Evolutionary conservation across 768 basidiomycete species (phyloP).

Genomic region (Boletus rex-veris): DNA sequence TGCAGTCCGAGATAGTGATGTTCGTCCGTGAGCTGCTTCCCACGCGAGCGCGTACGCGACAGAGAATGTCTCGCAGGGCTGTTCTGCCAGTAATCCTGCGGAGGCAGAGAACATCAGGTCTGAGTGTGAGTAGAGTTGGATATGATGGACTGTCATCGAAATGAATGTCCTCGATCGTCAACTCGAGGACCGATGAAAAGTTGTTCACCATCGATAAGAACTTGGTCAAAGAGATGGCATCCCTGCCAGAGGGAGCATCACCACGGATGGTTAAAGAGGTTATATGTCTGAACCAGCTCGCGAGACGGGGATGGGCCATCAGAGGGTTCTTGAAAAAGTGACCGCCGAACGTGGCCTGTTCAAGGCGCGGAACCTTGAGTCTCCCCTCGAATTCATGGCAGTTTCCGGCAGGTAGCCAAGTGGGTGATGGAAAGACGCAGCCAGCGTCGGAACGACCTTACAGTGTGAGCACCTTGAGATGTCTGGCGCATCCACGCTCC

Average conservation of each 20-base stretch:
- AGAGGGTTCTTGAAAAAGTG: constrained; percentile 7
- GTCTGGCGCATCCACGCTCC: background rate
- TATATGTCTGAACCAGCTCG: constrained; percentile 2
- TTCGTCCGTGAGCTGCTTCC: background rate
- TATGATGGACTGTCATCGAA: background rate
- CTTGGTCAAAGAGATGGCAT: background rate
- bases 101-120: background rate
- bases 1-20: constrained; percentile 4
- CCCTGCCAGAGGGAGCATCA: background rate
- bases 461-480: constrained; percentile 2
- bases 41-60: background rate
- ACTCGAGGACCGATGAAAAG: background rate
- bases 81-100: background rate
- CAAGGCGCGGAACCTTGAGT: constrained; percentile 2
- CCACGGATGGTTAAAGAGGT: constrained; percentile 5
- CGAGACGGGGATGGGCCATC: constrained; percentile 4
- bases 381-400: constrained; percentile 2
- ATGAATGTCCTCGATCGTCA: constrained; percentile 6
- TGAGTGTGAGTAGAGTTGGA: background rate
- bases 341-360: background rate
- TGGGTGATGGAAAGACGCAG: background rate
- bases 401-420: background rate
- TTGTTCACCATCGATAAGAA: constrained; percentile 4
- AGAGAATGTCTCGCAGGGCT: background rate
- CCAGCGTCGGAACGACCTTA: background rate